These are phyloP conservation scores for Davidsoniella neocaledoniae DNA, from an alignment of 2,329 filamentous ascomycete genomes.

Conservation along the genomic window DNA sequence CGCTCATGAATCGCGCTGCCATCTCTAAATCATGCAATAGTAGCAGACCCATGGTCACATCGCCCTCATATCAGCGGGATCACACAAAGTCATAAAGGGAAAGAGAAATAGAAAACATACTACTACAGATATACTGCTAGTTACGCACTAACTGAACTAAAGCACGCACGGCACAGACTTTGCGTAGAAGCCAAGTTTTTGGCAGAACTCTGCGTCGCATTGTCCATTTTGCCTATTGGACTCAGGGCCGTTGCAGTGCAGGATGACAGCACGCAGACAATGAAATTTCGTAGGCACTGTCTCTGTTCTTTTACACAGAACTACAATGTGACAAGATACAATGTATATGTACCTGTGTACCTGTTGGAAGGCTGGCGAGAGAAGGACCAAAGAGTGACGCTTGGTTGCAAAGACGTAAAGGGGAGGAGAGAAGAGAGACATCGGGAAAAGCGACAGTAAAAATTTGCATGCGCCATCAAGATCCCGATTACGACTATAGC, in stretches of 20 bases:
- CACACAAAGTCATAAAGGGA: too few species aligned
- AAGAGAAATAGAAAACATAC: too few species aligned
- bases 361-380: not conserved
- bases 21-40: too few species aligned
- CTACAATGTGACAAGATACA: too few species aligned
- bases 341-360: too few species aligned
- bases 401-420: not conserved
- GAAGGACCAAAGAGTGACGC: not conserved
- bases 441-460: not conserved
- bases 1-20: too few species aligned
- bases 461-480: not conserved
- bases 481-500: too few species aligned
- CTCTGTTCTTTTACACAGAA: not conserved
- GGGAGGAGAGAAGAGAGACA: not conserved
- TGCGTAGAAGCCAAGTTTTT: conserved; percentile 8
- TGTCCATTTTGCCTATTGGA: not conserved
- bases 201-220: not conserved
- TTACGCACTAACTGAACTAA: not conserved
- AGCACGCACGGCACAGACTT: conserved; percentile 6
- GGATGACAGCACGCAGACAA: not conserved
- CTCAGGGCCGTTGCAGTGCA: not conserved
- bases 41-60: too few species aligned
- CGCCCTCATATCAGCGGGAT: too few species aligned
- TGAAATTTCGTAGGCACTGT: not conserved
- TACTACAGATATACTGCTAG: too few species aligned